Percentiles rank a stretch among this genome's conserved stretches.
Evolutionary conservation across 2,329 filamentous ascomycete species (phyloP).

Genomic region (Aspergillus melleus): DNA sequence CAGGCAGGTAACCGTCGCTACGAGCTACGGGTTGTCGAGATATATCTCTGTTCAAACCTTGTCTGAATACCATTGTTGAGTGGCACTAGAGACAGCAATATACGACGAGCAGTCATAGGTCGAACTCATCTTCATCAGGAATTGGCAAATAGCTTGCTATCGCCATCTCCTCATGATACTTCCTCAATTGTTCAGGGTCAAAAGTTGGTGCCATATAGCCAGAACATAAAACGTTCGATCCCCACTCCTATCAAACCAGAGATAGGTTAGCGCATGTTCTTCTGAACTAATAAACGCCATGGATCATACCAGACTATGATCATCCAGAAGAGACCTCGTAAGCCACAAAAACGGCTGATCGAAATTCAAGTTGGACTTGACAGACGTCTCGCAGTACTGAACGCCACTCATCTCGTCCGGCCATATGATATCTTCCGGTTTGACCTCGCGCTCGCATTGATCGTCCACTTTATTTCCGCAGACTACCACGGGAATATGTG

Average conservation of each 20-base stretch:
- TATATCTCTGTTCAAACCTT: too few species aligned
- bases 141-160: background rate
- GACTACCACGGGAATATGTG: background rate
- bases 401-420: background rate
- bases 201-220: background rate
- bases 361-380: background rate
- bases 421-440: background rate
- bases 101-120: background rate
- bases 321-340: background rate
- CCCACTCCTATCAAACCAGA: background rate
- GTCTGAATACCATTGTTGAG: too few species aligned
- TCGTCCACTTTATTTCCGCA: background rate
- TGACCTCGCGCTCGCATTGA: background rate
- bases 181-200: background rate
- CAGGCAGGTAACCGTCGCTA: too few species aligned
- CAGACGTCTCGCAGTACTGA: background rate
- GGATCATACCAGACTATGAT: background rate
- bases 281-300: too few species aligned
- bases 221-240: background rate
- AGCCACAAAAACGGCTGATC: background rate
- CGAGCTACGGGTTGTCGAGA: too few species aligned
- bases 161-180: background rate
- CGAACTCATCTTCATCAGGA: background rate
- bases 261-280: background rate
- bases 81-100: too few species aligned